Evolutionary conservation across 306 rosid genomes (phyloP).

Genomic region (Dicorynia guianensis): DNA sequence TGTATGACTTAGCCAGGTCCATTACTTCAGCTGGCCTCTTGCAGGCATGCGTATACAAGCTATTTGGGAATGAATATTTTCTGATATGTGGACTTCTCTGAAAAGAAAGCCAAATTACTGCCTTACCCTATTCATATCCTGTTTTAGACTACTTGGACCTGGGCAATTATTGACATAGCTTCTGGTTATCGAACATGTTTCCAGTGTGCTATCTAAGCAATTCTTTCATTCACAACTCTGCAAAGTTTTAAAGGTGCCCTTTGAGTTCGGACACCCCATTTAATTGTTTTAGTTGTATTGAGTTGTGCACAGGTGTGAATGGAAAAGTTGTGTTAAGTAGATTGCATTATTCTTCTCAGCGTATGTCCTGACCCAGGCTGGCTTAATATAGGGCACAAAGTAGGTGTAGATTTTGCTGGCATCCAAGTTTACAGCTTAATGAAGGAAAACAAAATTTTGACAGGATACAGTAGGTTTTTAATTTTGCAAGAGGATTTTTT

Average conservation of each 20-base stretch:
- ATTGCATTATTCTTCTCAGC: too few species aligned
- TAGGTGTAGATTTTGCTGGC: slow-evolving; percentile 14
- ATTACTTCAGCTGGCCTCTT: slow-evolving; percentile 12
- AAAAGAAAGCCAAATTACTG: neutral
- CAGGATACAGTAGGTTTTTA: neutral
- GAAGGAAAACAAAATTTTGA: slow-evolving; percentile 11
- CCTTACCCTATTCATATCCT: slow-evolving; percentile 3
- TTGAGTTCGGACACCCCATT: too few species aligned
- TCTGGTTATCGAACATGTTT: slow-evolving; percentile 11
- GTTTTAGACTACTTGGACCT: neutral
- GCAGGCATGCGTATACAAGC: neutral
- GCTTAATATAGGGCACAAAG: neutral
- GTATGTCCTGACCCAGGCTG: neutral
- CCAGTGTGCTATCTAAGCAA: neutral
- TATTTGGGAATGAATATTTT: slow-evolving; percentile 14
- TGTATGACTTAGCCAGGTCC: neutral
- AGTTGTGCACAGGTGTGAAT: too few species aligned
- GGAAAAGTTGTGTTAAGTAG: too few species aligned
- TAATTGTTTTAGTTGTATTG: too few species aligned
- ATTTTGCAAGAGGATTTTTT: neutral
- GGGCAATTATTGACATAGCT: neutral
- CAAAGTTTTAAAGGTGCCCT: too few species aligned
- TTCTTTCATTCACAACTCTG: too few species aligned
- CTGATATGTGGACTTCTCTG: neutral
- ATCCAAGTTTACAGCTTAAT: slow-evolving; percentile 5